Percentiles rank a stretch among this genome's conserved stretches.
Conservation (phyloP, 1,284 basidiomycete species). For the Melampsora larici-populina region DNA sequence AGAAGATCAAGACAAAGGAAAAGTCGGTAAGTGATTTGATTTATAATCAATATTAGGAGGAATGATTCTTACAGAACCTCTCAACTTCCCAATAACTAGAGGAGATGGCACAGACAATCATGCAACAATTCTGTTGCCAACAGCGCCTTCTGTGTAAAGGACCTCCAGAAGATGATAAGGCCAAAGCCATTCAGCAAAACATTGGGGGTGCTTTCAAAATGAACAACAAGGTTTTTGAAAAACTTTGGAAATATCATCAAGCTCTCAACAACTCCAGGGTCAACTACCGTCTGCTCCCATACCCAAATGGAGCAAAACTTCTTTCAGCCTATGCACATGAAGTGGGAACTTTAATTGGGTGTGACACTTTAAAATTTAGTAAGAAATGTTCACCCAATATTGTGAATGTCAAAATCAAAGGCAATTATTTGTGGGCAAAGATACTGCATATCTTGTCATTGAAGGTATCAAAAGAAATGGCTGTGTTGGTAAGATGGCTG, state of each 20-base stretch:
- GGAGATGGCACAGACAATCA: neutral
- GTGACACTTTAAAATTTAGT: neutral
- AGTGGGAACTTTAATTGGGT: neutral
- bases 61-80: neutral
- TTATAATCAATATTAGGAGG: neutral
- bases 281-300: neutral
- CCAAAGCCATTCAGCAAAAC: neutral
- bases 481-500: neutral
- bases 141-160: neutral
- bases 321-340: neutral
- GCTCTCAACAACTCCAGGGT: no score
- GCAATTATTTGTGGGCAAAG: neutral
- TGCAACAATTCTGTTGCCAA: neutral
- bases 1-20: conserved; percentile 5
- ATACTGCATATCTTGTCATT: neutral
- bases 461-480: neutral
- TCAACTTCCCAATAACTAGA: neutral
- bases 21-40: neutral
- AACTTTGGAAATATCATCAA: neutral
- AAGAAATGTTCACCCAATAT: neutral
- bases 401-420: neutral
- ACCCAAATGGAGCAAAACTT: neutral
- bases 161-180: neutral
- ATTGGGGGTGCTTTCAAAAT: neutral
- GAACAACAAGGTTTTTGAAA: neutral